Evolutionary conservation across 2,329 filamentous ascomycete genomes (phyloP).

Genomic region (Verruconis gallopava): DNA sequence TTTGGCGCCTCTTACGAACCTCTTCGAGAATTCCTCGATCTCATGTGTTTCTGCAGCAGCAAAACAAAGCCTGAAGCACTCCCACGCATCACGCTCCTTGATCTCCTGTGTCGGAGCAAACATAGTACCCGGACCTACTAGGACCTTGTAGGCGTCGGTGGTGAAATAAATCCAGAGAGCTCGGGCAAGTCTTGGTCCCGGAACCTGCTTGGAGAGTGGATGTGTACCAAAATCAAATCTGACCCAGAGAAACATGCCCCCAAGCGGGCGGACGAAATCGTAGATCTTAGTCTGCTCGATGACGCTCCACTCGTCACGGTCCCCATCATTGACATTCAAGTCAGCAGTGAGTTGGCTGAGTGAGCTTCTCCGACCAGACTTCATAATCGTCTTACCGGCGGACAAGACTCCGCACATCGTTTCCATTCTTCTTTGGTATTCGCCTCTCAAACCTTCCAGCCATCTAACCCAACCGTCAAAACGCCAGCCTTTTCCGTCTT

Average conservation of each 20-base stretch:
- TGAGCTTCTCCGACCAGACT: slow-evolving; percentile 39
- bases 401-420: slow-evolving; percentile 65
- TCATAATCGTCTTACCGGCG: slow-evolving; percentile 50
- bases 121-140: slow-evolving; percentile 58
- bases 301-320: slow-evolving; percentile 54
- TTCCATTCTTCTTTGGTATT: slow-evolving; percentile 76
- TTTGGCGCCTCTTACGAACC: slow-evolving; percentile 56
- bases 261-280: slow-evolving; percentile 67
- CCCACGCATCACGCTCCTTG: slow-evolving; percentile 46
- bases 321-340: slow-evolving; percentile 23
- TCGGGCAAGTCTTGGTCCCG: slow-evolving; percentile 44
- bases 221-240: slow-evolving; percentile 59
- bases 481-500: slow-evolving; percentile 54
- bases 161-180: slow-evolving; percentile 64
- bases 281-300: slow-evolving; percentile 63
- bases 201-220: slow-evolving; percentile 44
- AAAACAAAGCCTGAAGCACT: slow-evolving; percentile 70
- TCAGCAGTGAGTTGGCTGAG: slow-evolving; percentile 21
- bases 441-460: slow-evolving; percentile 71
- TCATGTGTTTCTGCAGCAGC: slow-evolving; percentile 66
- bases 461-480: slow-evolving; percentile 81
- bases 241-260: slow-evolving; percentile 89
- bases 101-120: slow-evolving; percentile 58
- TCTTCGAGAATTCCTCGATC: slow-evolving; percentile 46
- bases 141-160: slow-evolving; percentile 52